Evolutionary conservation across 495 filamentous ascomycete species (phyloP).

Genomic region (Bryoglossum gracile): DNA sequence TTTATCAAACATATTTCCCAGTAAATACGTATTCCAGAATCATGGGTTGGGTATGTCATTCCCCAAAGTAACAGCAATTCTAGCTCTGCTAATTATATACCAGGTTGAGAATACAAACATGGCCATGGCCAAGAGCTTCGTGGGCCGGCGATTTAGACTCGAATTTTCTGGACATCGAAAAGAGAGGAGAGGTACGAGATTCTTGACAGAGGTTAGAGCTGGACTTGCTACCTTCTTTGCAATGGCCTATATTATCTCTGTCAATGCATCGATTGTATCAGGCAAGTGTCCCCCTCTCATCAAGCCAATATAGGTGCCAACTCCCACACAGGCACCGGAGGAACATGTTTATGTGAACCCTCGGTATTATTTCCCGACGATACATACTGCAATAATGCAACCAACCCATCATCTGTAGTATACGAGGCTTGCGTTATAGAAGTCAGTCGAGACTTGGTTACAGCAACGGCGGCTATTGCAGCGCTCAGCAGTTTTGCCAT

Average conservation of each 20-base stretch:
- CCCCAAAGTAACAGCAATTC: too few species aligned
- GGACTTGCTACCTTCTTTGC: slow-evolving; percentile 79
- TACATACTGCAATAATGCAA: slow-evolving; percentile 39
- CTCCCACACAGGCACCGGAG: slow-evolving; percentile 36
- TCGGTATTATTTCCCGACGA: slow-evolving; percentile 29
- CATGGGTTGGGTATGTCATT: slow-evolving; percentile 24
- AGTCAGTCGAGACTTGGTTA: slow-evolving; percentile 68
- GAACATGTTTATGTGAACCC: slow-evolving; percentile 63
- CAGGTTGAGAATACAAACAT: slow-evolving; percentile 27
- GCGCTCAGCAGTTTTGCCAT: slow-evolving; percentile 64
- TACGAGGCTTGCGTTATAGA: slow-evolving; percentile 59
- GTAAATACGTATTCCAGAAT: slow-evolving; percentile 13
- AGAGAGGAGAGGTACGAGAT: slow-evolving; percentile 66
- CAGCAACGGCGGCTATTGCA: slow-evolving; percentile 72
- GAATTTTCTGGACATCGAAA: slow-evolving; percentile 65
- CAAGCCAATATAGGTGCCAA: slow-evolving; percentile 14
- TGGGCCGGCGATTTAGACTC: slow-evolving; percentile 67
- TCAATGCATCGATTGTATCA: slow-evolving; percentile 64
- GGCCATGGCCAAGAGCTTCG: slow-evolving; percentile 29
- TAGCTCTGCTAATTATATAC: not conserved
- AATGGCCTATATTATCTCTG: slow-evolving; percentile 72
- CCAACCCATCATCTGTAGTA: slow-evolving; percentile 37
- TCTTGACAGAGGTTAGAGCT: slow-evolving; percentile 73
- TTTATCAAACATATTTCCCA: slow-evolving; percentile 12
- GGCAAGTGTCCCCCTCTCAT: slow-evolving; percentile 24